These are phyloP conservation scores for Calonectria ilicicola DNA, from an alignment of 2,329 filamentous ascomycete genomes.

Conservation along the genomic window DNA sequence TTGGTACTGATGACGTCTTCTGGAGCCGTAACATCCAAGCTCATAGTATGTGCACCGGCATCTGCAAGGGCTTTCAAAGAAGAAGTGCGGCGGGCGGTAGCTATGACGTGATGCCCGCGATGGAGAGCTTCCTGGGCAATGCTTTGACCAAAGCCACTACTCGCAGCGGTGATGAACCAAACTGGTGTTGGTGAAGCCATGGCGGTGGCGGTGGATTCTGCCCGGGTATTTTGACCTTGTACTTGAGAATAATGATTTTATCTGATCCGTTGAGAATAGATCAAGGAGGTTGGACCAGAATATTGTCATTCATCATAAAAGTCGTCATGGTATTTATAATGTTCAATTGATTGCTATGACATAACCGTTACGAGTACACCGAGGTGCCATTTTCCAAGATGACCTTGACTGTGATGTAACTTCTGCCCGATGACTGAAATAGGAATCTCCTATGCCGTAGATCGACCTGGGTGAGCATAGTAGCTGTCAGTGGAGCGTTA, in stretches of 20 bases:
- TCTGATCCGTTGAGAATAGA: neutral
- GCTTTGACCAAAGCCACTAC: conserved; percentile 58
- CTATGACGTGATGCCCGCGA: conserved; percentile 59
- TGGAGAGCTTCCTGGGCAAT: conserved; percentile 55
- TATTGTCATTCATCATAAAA: no score
- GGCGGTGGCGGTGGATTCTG: neutral
- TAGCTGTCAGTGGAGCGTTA: neutral
- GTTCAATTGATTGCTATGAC: neutral
- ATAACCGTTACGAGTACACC: neutral
- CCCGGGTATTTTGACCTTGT: neutral
- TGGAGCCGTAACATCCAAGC: conserved; percentile 24
- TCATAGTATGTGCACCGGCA: conserved; percentile 18
- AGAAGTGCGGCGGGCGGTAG: conserved; percentile 52
- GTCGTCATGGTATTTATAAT: neutral
- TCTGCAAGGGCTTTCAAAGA: conserved; percentile 23
- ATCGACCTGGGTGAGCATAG: neutral
- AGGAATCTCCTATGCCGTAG: neutral
- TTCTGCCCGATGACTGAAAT: neutral
- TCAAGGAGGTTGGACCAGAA: neutral
- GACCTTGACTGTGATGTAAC: neutral
- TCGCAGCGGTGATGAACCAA: conserved; percentile 62
- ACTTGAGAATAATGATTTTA: neutral
- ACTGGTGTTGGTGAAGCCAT: conserved; percentile 44
- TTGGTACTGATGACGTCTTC: conserved; percentile 24
- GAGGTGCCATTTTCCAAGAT: neutral